Conservation (phyloP, 768 basidiomycete genomes). For the Tulasnella sp. region DNA sequence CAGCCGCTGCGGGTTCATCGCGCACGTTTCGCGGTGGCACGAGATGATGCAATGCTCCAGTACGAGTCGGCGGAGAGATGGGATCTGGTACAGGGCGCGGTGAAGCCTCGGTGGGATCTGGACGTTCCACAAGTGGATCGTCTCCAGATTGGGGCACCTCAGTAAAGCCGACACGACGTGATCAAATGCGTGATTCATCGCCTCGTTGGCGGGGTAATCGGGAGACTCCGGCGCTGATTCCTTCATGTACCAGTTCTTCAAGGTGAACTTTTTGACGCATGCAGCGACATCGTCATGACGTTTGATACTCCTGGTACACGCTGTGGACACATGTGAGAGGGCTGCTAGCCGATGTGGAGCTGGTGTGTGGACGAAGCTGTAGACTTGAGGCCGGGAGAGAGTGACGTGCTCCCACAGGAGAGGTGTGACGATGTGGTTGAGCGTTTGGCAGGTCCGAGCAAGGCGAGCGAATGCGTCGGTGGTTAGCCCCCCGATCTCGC, state of each 20-base stretch:
- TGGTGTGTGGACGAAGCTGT: constrained; percentile 25
- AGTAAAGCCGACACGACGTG: constrained; percentile 26
- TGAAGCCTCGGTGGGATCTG: constrained; percentile 32
- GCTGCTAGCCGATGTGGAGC: not conserved
- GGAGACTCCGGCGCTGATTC: constrained; percentile 20
- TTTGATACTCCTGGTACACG: constrained; percentile 18
- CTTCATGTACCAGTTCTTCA: constrained; percentile 30
- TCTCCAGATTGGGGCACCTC: constrained; percentile 25
- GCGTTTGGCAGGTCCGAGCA: constrained; percentile 6
- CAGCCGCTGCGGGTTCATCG: constrained; percentile 23
- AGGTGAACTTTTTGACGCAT: constrained; percentile 26
- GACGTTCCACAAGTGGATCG: constrained; percentile 14
- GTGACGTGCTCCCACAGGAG: constrained; percentile 27
- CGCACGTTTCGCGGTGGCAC: constrained; percentile 28
- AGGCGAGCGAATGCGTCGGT: constrained; percentile 8
- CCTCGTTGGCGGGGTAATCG: constrained; percentile 20
- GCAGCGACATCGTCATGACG: constrained; percentile 9
- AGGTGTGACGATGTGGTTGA: constrained; percentile 32
- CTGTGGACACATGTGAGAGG: constrained; percentile 20
- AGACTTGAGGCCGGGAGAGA: constrained; percentile 24
- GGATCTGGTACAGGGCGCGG: constrained; percentile 31
- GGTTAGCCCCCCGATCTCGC: not conserved
- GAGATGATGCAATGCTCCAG: constrained; percentile 19
- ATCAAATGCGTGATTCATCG: constrained; percentile 26
- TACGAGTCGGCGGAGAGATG: constrained; percentile 4